These are phyloP conservation scores for Rhizopogon vesiculosus DNA, from an alignment of 768 basidiomycete species.

Conservation along the genomic window DNA sequence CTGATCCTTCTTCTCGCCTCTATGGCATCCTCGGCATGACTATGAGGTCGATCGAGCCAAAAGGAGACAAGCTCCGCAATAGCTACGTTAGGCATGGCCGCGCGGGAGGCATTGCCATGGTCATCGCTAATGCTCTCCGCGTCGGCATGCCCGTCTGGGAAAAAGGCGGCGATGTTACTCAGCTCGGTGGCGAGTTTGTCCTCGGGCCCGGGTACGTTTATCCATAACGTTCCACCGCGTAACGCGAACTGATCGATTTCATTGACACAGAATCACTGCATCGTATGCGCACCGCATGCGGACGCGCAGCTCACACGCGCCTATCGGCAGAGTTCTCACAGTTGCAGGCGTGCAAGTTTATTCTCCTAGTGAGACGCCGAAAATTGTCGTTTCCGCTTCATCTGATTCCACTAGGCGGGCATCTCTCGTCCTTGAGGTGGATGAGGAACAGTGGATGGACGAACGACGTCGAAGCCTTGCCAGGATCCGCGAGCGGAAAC, in stretches of 20 bases:
- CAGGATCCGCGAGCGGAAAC: conserved; percentile 26
- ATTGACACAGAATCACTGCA: conserved; percentile 47
- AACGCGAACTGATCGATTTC: background rate
- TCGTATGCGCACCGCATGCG: conserved; percentile 85
- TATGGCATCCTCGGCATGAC: conserved; percentile 79
- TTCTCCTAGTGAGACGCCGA: conserved; percentile 16
- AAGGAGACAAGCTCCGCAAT: conserved; percentile 40
- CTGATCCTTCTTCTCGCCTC: conserved; percentile 66
- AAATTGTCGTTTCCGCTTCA: background rate
- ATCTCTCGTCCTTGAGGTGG: conserved; percentile 6
- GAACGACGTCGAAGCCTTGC: conserved; percentile 28
- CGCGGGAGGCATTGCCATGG: conserved; percentile 68
- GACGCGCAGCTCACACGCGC: conserved; percentile 65
- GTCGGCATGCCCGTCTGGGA: conserved; percentile 81
- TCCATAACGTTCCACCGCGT: conserved; percentile 22
- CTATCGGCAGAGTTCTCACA: conserved; percentile 63
- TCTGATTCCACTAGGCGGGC: conserved; percentile 4
- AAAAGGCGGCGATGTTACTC: conserved; percentile 68
- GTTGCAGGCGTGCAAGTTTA: conserved; percentile 46
- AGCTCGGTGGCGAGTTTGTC: conserved; percentile 90
- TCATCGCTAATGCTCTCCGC: conserved; percentile 63
- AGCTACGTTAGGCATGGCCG: conserved; percentile 63
- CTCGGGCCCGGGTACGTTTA: conserved; percentile 56
- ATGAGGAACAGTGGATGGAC: conserved; percentile 33
- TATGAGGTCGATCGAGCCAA: conserved; percentile 37